Conservation (phyloP, 108 stramenopile genomes). For the Stephanodiscus triporus region DNA sequence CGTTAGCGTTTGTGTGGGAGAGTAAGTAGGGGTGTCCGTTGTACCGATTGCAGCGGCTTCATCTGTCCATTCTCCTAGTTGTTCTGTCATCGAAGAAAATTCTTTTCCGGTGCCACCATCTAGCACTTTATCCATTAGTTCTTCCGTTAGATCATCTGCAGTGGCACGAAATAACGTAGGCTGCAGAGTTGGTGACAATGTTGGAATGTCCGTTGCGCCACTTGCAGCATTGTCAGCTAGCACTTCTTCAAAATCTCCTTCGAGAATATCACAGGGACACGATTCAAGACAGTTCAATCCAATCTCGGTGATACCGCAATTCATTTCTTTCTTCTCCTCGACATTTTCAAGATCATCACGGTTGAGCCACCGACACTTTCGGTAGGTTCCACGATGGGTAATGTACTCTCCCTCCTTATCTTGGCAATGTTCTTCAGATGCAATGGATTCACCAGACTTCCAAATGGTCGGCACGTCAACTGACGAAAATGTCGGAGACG, state of each 20-base stretch:
- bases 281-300: slow-evolving; percentile 29
- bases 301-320: slow-evolving; percentile 44
- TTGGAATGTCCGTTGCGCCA: not conserved
- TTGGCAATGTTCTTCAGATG: slow-evolving; percentile 2
- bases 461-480: not conserved
- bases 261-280: slow-evolving; percentile 23
- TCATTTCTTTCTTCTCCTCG: slow-evolving; percentile 40
- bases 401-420: slow-evolving; percentile 29
- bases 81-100: not conserved
- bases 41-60: not conserved
- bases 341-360: slow-evolving; percentile 5
- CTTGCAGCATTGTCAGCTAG: not conserved
- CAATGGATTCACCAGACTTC: not conserved
- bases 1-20: slow-evolving; percentile 9
- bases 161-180: not conserved
- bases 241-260: not conserved
- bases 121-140: not conserved
- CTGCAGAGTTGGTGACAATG: not conserved
- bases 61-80: not conserved
- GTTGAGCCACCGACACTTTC: slow-evolving; percentile 45
- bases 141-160: not conserved
- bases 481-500: slow-evolving; percentile 3
- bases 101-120: not conserved
- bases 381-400: slow-evolving; percentile 31
- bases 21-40: not conserved